Percentiles rank a stretch among this genome's conserved stretches.
Evolutionary conservation across 1,284 basidiomycete genomes (phyloP).

Genomic region (Ganoderma leucocontextum): DNA sequence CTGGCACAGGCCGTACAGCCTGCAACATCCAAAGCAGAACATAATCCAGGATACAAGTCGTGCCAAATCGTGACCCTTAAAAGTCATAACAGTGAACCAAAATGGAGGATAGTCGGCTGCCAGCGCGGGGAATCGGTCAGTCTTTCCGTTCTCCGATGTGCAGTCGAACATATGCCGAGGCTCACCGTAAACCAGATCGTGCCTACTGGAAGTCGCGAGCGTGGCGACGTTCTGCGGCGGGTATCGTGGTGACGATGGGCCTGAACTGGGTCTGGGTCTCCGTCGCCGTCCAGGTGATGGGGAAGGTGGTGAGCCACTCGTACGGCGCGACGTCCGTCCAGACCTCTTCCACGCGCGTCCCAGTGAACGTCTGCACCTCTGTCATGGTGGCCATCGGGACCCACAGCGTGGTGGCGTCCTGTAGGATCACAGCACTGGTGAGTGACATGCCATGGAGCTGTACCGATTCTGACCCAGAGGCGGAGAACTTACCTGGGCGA

Average conservation of each 20-base stretch:
- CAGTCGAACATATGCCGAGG: neutral
- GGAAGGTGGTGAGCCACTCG: conserved; percentile 29
- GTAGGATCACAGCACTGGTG: neutral
- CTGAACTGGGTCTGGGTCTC: conserved; percentile 27
- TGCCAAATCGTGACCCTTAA: conserved; percentile 4
- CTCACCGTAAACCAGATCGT: conserved; percentile 4
- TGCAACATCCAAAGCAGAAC: neutral
- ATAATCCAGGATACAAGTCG: neutral
- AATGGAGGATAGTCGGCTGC: neutral
- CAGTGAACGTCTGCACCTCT: conserved; percentile 28
- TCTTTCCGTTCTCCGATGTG: neutral
- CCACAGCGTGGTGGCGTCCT: conserved; percentile 28
- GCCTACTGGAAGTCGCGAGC: conserved; percentile 31
- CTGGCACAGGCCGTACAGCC: neutral
- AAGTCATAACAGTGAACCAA: neutral
- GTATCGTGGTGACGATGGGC: conserved; percentile 21
- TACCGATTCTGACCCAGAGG: neutral
- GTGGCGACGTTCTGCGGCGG: conserved; percentile 23
- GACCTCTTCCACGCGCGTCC: conserved; percentile 31
- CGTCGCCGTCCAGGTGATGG: conserved; percentile 27
- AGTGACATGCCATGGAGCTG: conserved; percentile 1
- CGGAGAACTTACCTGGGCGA: conserved; percentile 17
- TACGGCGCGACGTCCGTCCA: conserved; percentile 29
- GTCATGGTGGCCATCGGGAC: conserved; percentile 32
- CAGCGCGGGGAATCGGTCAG: neutral